Base-by-base conservation (phyloP, 805 yeast species). In the Teunomyces aglyptinius region DNA sequence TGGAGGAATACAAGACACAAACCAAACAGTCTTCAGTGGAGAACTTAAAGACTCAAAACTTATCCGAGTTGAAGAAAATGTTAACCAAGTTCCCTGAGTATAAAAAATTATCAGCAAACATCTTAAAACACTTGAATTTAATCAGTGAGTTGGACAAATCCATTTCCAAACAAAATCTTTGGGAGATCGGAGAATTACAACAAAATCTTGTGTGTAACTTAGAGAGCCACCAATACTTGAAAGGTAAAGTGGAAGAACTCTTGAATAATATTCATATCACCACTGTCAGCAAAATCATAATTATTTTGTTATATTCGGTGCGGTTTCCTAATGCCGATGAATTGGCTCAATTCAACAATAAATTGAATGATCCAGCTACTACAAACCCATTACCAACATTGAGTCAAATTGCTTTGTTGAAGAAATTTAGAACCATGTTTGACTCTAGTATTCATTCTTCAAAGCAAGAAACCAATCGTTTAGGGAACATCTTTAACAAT, bases 41-140 rank as follows among this genome's bases (percentile, higher is more conserved):
- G 40, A 82, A 83, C 50, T 77, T 92, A 51, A 83, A 83, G 52
- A 68, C 72, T 2, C 69, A 63, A 47, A 83, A 94, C 31, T 81
- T 94, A 39, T 82, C 87, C 15, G 99, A 94, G 58, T 86, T 94
- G 81, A 94, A 92, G 64, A 82, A 83, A 56, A 88, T 92, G 58
- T 82, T 94, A 47, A 96, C 91, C 48, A 89, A 89, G 51, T 90
- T 86, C 58, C 99, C 99, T 1, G 99, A 94, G 62, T 91, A 88
- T 63, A 85, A 89, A 54, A 89, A 87, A 60, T 72, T 92, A 28
- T 86, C 96, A 8, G 83, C 89, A 28, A 92, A 91, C 61, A 89
- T 94, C 8, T 80, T 95, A 26, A 94, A 92, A 59, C 99, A 94
- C 65, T 90, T 94, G 78, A 81, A 95, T 16, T 75, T 94, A 18